Evolutionary conservation across 768 basidiomycete species (phyloP).

Genomic region (Hypholoma fasciculare): DNA sequence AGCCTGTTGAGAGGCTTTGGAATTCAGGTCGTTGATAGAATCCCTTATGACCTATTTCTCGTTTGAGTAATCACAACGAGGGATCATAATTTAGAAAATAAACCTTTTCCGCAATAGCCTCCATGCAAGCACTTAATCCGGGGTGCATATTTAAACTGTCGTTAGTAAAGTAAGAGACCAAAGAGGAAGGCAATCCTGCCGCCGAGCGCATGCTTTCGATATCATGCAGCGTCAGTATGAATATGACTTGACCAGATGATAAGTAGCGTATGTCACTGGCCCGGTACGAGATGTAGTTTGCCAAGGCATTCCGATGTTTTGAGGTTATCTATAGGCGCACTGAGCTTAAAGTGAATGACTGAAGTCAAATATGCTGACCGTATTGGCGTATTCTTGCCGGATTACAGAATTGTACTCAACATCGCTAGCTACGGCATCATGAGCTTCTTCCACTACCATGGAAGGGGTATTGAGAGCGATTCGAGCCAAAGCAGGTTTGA

Average conservation of each 20-base stretch:
- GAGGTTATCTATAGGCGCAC: conserved; percentile 56
- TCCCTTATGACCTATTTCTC: conserved; percentile 69
- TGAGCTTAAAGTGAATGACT: conserved; percentile 6
- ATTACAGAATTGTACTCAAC: conserved; percentile 93
- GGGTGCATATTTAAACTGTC: conserved; percentile 75
- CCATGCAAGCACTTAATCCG: conserved; percentile 75
- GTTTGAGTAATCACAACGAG: not conserved
- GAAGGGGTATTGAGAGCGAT: conserved; percentile 88
- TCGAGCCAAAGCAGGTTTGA: conserved; percentile 69
- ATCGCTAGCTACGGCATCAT: conserved; percentile 83
- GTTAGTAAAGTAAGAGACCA: conserved; percentile 88
- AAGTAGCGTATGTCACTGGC: conserved; percentile 71
- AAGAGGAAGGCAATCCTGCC: conserved; percentile 74
- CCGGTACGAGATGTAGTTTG: conserved; percentile 64
- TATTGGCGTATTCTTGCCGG: conserved; percentile 79
- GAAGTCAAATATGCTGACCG: conserved; percentile 42
- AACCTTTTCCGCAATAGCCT: conserved; percentile 85
- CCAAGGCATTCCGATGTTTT: conserved; percentile 65
- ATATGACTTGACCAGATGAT: conserved; percentile 81
- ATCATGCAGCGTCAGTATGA: conserved; percentile 83
- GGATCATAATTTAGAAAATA: not conserved
- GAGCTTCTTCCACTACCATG: conserved; percentile 78
- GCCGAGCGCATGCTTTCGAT: conserved; percentile 86
- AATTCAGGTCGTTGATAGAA: conserved; percentile 70
- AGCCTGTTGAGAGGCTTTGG: conserved; percentile 77